Evolutionary conservation across 1,284 basidiomycete species (phyloP).

Genomic region (Austroboletus niveus): DNA sequence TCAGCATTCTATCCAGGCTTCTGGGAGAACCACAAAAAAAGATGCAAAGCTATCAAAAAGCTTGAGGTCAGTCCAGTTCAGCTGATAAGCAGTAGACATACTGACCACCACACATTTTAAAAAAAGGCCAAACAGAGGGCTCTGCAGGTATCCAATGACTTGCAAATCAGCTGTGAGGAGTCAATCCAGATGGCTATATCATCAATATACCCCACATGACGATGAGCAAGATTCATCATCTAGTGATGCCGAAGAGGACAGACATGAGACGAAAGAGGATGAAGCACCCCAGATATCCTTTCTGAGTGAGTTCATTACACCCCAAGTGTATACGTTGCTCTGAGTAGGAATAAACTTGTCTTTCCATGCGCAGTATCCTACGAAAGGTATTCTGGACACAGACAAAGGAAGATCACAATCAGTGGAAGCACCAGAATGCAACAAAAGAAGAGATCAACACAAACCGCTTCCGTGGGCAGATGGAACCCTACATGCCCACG

Average conservation of each 20-base stretch:
- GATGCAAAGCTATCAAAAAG: conserved; percentile 9
- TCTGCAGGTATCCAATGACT: too few species aligned
- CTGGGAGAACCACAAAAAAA: conserved; percentile 24
- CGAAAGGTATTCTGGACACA: background rate
- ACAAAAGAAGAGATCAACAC: conserved; percentile 29
- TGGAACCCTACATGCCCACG: too few species aligned
- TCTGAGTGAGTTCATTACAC: conserved; percentile 20
- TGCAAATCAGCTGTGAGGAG: too few species aligned
- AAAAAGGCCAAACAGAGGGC: background rate
- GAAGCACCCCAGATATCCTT: conserved; percentile 16
- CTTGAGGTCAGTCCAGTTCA: conserved; percentile 25
- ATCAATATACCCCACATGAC: too few species aligned
- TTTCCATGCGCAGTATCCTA: background rate
- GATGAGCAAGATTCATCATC: background rate
- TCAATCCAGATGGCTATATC: too few species aligned
- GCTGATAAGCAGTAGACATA: background rate
- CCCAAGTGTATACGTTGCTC: background rate
- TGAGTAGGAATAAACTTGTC: background rate
- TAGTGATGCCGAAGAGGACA: conserved; percentile 15
- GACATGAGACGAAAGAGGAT: conserved; percentile 7
- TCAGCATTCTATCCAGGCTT: conserved; percentile 34
- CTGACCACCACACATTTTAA: conserved; percentile 19
- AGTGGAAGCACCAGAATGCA: conserved; percentile 33
- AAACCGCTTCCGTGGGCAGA: conserved; percentile 7
- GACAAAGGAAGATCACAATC: background rate